Conservation (phyloP, 768 basidiomycete species). For the Pleurotus tuoliensis region DNA sequence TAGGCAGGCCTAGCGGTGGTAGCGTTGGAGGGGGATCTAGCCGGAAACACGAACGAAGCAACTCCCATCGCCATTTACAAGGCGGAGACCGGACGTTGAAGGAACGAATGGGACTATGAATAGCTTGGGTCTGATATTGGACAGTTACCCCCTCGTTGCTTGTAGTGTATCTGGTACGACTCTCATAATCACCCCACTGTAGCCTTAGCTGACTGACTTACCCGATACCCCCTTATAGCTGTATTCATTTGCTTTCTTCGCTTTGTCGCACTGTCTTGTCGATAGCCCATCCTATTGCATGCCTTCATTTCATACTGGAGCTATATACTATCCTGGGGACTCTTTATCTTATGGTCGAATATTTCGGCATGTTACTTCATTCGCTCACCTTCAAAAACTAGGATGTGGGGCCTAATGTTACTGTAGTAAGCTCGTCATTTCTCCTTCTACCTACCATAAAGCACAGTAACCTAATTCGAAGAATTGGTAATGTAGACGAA, state of each 20-base stretch:
- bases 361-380: too few relatives aligned
- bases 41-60: conserved; percentile 16
- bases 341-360: too few relatives aligned
- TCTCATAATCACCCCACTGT: conserved; percentile 13
- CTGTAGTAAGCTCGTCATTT: too few relatives aligned
- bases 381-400: too few relatives aligned
- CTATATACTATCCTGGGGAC: too few relatives aligned
- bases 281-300: not conserved
- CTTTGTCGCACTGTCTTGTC: conserved; percentile 6
- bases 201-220: conserved; percentile 22
- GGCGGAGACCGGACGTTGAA: conserved; percentile 76
- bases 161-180: conserved; percentile 26
- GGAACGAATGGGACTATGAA: conserved; percentile 76
- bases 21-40: conserved; percentile 26
- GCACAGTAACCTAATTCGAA: too few relatives aligned
- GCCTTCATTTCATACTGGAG: not conserved
- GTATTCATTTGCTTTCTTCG: conserved; percentile 17
- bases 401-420: too few relatives aligned
- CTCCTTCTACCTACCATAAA: too few relatives aligned
- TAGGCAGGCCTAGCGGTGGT: conserved; percentile 29
- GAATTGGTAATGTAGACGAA: not conserved
- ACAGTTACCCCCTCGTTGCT: conserved; percentile 13
- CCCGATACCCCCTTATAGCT: conserved; percentile 13
- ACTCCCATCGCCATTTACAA: not conserved
- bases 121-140: conserved; percentile 8